Evolutionary conservation across 257 asterid genomes (phyloP).

Genomic region (Gardenia jasminoides): DNA sequence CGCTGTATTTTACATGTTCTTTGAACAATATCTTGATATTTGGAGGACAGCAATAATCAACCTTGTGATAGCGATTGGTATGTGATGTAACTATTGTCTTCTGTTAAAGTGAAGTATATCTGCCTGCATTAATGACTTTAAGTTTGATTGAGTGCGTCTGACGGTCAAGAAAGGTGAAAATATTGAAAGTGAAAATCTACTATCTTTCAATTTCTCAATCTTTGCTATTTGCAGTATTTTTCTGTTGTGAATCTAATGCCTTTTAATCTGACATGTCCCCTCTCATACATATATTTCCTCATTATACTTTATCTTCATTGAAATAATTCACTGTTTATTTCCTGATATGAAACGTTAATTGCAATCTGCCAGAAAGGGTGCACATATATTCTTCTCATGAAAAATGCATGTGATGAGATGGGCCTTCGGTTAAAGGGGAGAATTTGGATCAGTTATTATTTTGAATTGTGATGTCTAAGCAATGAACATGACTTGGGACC

Average conservation of each 20-base stretch:
- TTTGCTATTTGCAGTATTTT: not conserved
- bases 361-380: not conserved
- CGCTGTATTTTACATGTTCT: slow-evolving; percentile 87
- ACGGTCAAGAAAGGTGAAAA: not conserved
- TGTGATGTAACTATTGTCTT: slow-evolving; percentile 25
- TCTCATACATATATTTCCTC: not conserved
- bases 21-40: slow-evolving; percentile 89
- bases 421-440: not conserved
- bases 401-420: not conserved
- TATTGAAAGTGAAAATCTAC: not conserved
- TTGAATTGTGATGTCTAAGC: not conserved
- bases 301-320: slow-evolving; percentile 1
- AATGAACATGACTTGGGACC: not conserved
- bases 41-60: slow-evolving; percentile 93
- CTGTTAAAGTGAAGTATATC: not conserved
- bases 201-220: not conserved
- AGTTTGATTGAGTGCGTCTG: not conserved
- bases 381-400: not conserved
- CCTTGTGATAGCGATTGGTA: slow-evolving; percentile 89
- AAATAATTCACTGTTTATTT: not conserved
- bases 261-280: not conserved
- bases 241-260: not conserved
- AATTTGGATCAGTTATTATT: not conserved
- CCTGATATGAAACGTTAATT: not conserved
- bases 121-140: not conserved